A percentile compares a stretch with the other conserved stretches of the same genome.
These are phyloP conservation scores for Calonectria pteridis DNA, from an alignment of 2,329 filamentous ascomycete species.

Conservation along the genomic window DNA sequence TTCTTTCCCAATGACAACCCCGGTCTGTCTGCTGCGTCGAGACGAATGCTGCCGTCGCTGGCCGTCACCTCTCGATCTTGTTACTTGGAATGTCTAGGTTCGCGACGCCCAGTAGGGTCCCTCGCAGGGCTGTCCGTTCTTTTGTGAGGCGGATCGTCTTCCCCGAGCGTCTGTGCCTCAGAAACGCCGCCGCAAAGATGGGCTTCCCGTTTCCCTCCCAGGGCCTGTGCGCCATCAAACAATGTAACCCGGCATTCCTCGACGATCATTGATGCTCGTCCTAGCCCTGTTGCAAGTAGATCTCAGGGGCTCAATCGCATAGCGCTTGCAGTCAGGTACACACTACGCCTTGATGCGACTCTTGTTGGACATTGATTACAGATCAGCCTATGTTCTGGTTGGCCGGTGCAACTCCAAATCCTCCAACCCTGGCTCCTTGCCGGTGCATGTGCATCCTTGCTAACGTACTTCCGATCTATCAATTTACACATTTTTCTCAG, in stretches of 20 bases:
- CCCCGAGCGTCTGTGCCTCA: slow-evolving; percentile 24
- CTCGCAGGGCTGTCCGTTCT: neutral
- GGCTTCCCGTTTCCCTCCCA: neutral
- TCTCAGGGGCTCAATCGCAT: neutral
- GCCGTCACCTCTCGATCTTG: neutral
- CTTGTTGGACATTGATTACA: slow-evolving; percentile 11
- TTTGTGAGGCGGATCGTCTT: slow-evolving; percentile 13
- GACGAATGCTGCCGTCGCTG: neutral
- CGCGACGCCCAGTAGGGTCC: neutral
- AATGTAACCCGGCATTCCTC: slow-evolving; percentile 18
- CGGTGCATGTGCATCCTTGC: slow-evolving; percentile 10
- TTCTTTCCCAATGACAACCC: neutral
- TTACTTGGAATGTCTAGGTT: neutral
- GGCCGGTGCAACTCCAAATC: slow-evolving; percentile 6
- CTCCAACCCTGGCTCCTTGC: slow-evolving; percentile 17
- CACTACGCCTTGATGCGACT: neutral
- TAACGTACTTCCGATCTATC: slow-evolving; percentile 20
- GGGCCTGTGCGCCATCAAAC: slow-evolving; percentile 12
- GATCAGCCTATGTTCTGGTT: slow-evolving; percentile 13
- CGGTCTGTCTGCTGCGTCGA: neutral
- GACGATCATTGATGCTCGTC: slow-evolving; percentile 11
- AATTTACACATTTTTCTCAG: slow-evolving; percentile 26
- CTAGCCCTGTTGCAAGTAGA: neutral
- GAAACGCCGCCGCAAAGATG: neutral
- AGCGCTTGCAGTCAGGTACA: slow-evolving; percentile 9